Evolutionary conservation across 2,329 filamentous ascomycete species (phyloP).

Genomic region (Pseudocercospora eumusae): DNA sequence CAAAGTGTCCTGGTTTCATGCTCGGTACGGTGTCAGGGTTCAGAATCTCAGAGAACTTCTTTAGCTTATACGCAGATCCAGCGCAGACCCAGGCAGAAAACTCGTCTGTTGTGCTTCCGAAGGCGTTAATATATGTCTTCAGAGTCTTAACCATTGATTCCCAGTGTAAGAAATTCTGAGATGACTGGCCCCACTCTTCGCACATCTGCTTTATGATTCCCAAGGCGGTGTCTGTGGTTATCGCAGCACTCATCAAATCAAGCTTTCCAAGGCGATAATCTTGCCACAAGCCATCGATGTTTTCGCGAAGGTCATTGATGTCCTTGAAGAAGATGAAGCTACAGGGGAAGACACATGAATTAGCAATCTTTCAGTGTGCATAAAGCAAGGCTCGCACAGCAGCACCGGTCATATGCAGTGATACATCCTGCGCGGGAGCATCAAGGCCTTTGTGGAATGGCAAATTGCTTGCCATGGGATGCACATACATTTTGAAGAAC

Average conservation of each 20-base stretch:
- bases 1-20: constrained; percentile 9
- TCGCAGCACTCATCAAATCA: constrained; percentile 15
- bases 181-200: not conserved
- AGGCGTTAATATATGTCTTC: too few species aligned
- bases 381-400: too few species aligned
- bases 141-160: too few species aligned
- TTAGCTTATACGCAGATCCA: not conserved
- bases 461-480: too few species aligned
- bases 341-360: not conserved
- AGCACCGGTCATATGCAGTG: too few species aligned
- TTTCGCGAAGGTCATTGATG: constrained; percentile 11
- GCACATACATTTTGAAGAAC: too few species aligned
- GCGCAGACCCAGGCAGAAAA: constrained; percentile 9
- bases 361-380: too few species aligned
- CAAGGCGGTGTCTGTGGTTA: constrained; percentile 19
- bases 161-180: too few species aligned
- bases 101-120: not conserved
- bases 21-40: not conserved
- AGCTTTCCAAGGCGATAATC: constrained; percentile 11
- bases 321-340: constrained; percentile 16
- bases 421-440: too few species aligned
- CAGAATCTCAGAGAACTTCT: constrained; percentile 7
- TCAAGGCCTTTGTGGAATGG: too few species aligned
- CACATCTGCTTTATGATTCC: constrained; percentile 8
- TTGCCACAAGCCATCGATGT: constrained; percentile 8